Evolutionary conservation across 441 rosid species (phyloP).

Genomic region (Gossypium lobatum): DNA sequence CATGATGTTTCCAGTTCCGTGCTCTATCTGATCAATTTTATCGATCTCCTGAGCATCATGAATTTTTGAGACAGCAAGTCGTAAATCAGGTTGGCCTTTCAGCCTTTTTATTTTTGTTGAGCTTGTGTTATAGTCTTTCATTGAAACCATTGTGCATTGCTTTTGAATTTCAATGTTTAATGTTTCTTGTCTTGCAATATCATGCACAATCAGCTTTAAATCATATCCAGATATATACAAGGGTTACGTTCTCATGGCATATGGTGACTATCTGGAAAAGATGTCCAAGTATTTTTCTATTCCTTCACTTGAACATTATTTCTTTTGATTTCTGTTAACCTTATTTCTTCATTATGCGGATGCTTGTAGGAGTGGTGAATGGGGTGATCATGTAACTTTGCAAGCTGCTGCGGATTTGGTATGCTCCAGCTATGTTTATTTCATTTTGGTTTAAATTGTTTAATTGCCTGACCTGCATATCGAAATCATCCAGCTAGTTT

Average conservation of each 20-base stretch:
- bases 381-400: constrained; percentile 56
- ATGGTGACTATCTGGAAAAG: constrained; percentile 46
- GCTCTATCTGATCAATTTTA: constrained; percentile 44
- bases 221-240: constrained; percentile 36
- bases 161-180: constrained; percentile 6
- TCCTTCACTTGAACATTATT: constrained; percentile 8
- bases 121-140: neutral
- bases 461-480: neutral
- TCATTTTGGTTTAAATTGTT: neutral
- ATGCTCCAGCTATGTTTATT: constrained; percentile 9
- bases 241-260: constrained; percentile 46
- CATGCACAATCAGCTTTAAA: constrained; percentile 33
- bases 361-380: constrained; percentile 43
- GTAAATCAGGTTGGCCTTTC: constrained; percentile 35
- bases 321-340: constrained; percentile 6
- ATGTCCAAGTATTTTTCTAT: constrained; percentile 34
- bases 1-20: constrained; percentile 34
- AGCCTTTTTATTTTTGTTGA: constrained; percentile 7
- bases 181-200: constrained; percentile 9
- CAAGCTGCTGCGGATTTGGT: constrained; percentile 56
- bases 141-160: neutral
- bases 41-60: constrained; percentile 37
- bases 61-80: constrained; percentile 36
- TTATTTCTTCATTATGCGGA: constrained; percentile 13
- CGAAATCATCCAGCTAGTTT: neutral